These are phyloP conservation scores for Amaranthus cruentus DNA, from an alignment of 148 eudicot species.

Conservation along the genomic window DNA sequence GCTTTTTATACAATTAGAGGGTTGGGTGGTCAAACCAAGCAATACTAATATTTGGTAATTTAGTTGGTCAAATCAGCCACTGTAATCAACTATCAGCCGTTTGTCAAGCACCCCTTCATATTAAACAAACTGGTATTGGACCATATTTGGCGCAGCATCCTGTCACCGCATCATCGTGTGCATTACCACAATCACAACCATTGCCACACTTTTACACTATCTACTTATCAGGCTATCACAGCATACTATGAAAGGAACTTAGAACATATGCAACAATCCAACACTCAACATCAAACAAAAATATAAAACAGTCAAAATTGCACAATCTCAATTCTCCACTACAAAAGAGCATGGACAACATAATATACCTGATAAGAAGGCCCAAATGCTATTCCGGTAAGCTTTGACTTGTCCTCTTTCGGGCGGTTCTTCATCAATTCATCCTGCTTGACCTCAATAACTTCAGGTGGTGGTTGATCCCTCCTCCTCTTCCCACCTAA, in stretches of 20 bases:
- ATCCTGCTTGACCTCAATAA: constrained; percentile 91
- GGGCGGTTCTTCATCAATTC: constrained; percentile 91
- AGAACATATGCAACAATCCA: not conserved
- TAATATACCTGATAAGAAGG: constrained; percentile 75
- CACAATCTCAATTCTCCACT: not conserved
- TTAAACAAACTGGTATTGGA: too few species aligned
- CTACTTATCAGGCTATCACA: not conserved
- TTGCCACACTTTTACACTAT: too few species aligned
- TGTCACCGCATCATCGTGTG: too few species aligned
- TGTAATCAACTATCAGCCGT: too few species aligned
- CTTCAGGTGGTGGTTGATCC: constrained; percentile 49
- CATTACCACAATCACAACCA: too few species aligned
- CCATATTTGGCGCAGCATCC: too few species aligned
- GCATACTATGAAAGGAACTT: not conserved
- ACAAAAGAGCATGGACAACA: not conserved
- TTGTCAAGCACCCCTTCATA: too few species aligned
- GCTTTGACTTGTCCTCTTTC: constrained; percentile 60
- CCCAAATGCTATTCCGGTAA: constrained; percentile 85
- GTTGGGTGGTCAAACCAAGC: too few species aligned
- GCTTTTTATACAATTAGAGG: too few species aligned
- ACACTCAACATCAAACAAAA: not conserved
- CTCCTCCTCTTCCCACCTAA: constrained; percentile 69
- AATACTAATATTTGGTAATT: too few species aligned
- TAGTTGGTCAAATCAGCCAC: too few species aligned
- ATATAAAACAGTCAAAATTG: not conserved